phyloP scores from a whole-genome alignment of 2,329 filamentous ascomycete species.

The Aspergillus terreus region DNA sequence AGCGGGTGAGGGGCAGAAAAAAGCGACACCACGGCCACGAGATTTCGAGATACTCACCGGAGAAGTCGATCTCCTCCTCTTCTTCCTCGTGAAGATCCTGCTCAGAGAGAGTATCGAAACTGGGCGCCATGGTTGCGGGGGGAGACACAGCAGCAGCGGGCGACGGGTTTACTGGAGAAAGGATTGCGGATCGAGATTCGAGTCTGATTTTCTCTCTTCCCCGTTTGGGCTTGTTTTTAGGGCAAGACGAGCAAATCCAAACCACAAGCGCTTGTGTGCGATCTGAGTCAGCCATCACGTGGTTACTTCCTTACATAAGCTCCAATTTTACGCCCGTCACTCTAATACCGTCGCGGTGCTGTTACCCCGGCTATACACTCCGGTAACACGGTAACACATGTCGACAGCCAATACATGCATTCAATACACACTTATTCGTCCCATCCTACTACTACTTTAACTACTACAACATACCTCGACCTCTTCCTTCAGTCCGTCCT shows the following conservation, averaged over 20 bases:
- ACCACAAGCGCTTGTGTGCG: conserved; percentile 30
- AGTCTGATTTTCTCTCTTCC: conserved; percentile 28
- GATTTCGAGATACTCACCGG: conserved; percentile 44
- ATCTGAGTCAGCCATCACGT: conserved; percentile 13
- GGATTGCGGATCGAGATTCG: conserved; percentile 20
- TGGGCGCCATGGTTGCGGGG: conserved; percentile 74
- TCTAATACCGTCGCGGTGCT: no score
- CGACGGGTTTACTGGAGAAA: conserved; percentile 11
- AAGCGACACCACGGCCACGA: conserved; percentile 12
- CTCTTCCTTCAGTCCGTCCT: no score
- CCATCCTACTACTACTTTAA: no score
- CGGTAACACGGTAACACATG: no score
- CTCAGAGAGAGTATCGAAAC: conserved; percentile 88
- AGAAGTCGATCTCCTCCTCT: conserved; percentile 91
- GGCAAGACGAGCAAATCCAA: conserved; percentile 33
- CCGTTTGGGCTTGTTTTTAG: conserved; percentile 24
- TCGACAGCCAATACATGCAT: no score
- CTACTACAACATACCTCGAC: no score
- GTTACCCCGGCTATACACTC: no score
- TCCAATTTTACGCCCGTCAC: no score
- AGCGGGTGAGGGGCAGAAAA: conserved; percentile 27
- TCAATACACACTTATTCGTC: no score
- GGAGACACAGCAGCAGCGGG: conserved; percentile 18
- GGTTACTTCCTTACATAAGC: neutral
- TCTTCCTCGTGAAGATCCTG: conserved; percentile 88